Percentiles rank a stretch among this genome's conserved stretches.
Evolutionary conservation across 2,329 filamentous ascomycete genomes (phyloP).

Genomic region (Monilinia polystroma): DNA sequence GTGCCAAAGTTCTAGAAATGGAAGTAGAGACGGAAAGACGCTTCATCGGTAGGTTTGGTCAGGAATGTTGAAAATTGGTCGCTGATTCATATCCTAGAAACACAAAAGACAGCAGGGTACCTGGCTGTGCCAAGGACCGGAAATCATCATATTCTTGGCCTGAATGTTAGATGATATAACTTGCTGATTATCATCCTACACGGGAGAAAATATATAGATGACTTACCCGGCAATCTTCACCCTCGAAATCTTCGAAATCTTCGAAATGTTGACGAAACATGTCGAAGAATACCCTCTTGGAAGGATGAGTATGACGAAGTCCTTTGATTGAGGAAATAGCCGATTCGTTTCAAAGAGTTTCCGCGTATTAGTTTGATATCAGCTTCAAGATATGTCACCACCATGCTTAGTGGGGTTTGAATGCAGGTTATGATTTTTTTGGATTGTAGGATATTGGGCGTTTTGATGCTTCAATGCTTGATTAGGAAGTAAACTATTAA

Average conservation of each 20-base stretch:
- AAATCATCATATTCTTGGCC: background rate
- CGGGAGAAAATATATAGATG: background rate
- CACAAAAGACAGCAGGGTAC: background rate
- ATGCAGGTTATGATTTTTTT: background rate
- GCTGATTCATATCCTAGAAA: conserved; percentile 1
- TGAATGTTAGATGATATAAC: conserved; percentile 3
- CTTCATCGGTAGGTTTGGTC: background rate
- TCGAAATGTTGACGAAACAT: background rate
- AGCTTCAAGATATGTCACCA: background rate
- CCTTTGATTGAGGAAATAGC: background rate
- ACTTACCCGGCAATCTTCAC: background rate
- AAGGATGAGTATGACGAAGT: background rate
- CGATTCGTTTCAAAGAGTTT: background rate
- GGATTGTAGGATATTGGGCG: background rate
- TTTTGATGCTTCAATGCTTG: background rate
- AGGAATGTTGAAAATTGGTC: background rate
- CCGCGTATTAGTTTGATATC: background rate
- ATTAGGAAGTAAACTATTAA: background rate
- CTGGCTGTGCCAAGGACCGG: background rate
- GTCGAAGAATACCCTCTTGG: no score
- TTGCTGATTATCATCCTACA: background rate
- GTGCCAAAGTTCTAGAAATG: background rate
- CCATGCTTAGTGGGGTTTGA: background rate
- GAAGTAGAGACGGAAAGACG: background rate
- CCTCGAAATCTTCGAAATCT: background rate